Evolutionary conservation across 202 grass and related monocot genomes (phyloP).

Genomic region (Zoysia matrella): DNA sequence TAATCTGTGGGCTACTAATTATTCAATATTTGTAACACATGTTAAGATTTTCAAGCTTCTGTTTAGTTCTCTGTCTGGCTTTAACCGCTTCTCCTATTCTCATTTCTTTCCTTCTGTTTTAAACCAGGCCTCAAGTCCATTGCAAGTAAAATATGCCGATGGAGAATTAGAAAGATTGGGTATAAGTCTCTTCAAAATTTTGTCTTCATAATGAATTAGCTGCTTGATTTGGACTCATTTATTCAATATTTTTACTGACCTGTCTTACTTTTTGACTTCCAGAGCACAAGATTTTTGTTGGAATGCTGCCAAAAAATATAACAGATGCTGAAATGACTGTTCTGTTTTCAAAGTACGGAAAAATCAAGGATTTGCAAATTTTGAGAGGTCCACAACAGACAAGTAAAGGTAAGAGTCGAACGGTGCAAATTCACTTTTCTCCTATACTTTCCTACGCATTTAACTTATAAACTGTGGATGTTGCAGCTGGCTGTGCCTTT

Average conservation of each 20-base stretch:
- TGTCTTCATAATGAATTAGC: slow-evolving; percentile 19
- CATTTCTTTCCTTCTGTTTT: slow-evolving; percentile 1
- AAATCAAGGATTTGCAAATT: slow-evolving; percentile 89
- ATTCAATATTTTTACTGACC: too few species aligned
- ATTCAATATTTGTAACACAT: not conserved
- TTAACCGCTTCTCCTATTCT: slow-evolving; percentile 5
- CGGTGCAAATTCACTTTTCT: not conserved
- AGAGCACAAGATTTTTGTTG: too few species aligned
- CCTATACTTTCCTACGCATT: slow-evolving; percentile 18
- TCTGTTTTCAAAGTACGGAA: slow-evolving; percentile 87
- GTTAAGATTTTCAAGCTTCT: not conserved
- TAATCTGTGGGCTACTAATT: not conserved
- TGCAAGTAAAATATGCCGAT: too few species aligned
- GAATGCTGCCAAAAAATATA: too few species aligned
- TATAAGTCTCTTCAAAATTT: slow-evolving; percentile 18
- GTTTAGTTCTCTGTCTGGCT: not conserved
- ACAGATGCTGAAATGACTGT: slow-evolving; percentile 79
- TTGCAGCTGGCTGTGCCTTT: slow-evolving; percentile 95
- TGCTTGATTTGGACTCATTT: too few species aligned
- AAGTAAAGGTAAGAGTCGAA: slow-evolving; percentile 67
- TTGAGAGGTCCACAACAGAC: slow-evolving; percentile 30
- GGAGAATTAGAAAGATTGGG: too few species aligned
- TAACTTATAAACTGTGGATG: slow-evolving; percentile 36
- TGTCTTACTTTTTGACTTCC: too few species aligned
- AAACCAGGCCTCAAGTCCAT: slow-evolving; percentile 75